phyloP scores from a whole-genome alignment of 2,329 filamentous ascomycete species.

The Anthostomella pinea region DNA sequence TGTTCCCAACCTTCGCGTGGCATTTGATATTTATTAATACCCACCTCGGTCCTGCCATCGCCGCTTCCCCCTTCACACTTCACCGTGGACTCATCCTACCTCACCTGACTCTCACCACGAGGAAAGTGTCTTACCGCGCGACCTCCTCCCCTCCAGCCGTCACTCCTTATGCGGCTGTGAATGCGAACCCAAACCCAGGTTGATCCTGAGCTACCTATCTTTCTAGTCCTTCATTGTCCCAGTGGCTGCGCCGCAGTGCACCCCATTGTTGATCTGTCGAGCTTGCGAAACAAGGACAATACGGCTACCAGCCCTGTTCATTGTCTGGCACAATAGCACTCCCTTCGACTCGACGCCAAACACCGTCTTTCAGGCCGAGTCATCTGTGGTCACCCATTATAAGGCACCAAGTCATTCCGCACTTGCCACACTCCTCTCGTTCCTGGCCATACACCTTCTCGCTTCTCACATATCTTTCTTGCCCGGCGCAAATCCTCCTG shows the following conservation, averaged over 20 bases:
- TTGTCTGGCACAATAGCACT: slow-evolving; percentile 17
- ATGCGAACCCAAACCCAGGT: slow-evolving; percentile 1
- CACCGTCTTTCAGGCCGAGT: slow-evolving; percentile 6
- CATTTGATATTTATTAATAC: slow-evolving; percentile 10
- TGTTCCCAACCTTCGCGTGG: slow-evolving; percentile 12
- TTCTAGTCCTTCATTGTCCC: slow-evolving; percentile 6
- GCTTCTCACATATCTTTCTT: slow-evolving; percentile 8
- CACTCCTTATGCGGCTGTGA: slow-evolving; percentile 31
- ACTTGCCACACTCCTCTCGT: background rate
- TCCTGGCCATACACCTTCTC: slow-evolving; percentile 7
- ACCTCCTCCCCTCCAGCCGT: slow-evolving; percentile 21
- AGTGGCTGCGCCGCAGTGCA: slow-evolving; percentile 1
- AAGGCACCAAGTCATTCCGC: background rate
- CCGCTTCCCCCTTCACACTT: background rate
- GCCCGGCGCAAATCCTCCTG: slow-evolving; percentile 23
- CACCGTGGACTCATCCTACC: background rate
- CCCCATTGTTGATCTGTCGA: slow-evolving; percentile 11
- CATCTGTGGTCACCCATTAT: slow-evolving; percentile 2
- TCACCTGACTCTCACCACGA: slow-evolving; percentile 5
- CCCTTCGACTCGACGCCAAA: slow-evolving; percentile 13
- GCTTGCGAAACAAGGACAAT: background rate
- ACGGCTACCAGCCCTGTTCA: slow-evolving; percentile 6
- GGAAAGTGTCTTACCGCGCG: slow-evolving; percentile 8
- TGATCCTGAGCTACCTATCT: background rate
- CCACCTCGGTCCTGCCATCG: slow-evolving; percentile 3